Evolutionary conservation across 495 filamentous ascomycete genomes (phyloP).

Genomic region (Podospora fimiseda): DNA sequence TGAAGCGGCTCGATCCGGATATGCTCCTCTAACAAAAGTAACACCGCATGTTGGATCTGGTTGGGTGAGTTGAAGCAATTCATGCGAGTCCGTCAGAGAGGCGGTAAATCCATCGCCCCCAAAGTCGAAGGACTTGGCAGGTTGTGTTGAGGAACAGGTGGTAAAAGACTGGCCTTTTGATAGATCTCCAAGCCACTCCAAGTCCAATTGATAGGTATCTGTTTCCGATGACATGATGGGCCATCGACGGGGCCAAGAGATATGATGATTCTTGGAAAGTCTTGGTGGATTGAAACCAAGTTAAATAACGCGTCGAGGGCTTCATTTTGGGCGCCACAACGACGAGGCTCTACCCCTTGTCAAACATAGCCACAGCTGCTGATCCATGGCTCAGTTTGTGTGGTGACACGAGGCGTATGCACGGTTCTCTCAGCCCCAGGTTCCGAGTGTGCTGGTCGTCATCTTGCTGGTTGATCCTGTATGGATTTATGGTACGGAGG

Average conservation of each 20-base stretch:
- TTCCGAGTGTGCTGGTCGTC: too few relatives aligned
- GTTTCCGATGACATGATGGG: too few relatives aligned
- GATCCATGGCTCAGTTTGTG: background rate
- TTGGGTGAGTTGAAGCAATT: conserved; percentile 13
- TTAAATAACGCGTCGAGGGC: background rate
- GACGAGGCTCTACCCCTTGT: background rate
- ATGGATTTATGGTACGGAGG: too few relatives aligned
- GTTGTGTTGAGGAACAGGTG: conserved; percentile 2
- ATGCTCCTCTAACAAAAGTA: conserved; percentile 8
- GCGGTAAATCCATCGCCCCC: conserved; percentile 13
- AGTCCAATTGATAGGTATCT: background rate
- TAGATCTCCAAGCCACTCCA: background rate
- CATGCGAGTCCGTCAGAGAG: conserved; percentile 11
- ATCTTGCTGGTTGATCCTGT: too few relatives aligned
- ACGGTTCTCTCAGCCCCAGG: too few relatives aligned
- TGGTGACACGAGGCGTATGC: background rate
- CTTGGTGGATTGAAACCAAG: too few relatives aligned
- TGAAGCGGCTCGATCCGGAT: conserved; percentile 10
- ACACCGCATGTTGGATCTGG: conserved; percentile 13
- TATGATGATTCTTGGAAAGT: too few relatives aligned
- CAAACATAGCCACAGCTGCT: background rate
- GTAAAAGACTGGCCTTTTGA: conserved; percentile 14
- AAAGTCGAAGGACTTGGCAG: conserved; percentile 14
- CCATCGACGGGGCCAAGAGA: too few relatives aligned
- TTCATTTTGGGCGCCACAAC: background rate